phyloP scores from a whole-genome alignment of 2,329 filamentous ascomycete species.

The Cladosporium sp. region DNA sequence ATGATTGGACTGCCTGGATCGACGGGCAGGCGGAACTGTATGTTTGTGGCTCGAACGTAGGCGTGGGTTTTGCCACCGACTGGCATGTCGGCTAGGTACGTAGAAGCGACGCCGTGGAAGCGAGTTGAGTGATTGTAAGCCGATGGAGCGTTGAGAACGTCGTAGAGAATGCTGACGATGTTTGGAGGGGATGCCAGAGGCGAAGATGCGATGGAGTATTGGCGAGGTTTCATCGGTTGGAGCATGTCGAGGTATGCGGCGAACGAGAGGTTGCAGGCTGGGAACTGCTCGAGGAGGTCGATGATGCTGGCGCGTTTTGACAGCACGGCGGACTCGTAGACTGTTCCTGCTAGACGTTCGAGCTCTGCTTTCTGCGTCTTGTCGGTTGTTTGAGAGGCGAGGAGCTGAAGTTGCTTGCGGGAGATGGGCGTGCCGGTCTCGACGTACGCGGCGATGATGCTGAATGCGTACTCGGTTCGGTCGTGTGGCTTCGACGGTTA shows the following conservation, averaged over 20 bases:
- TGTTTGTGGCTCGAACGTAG: slow-evolving; percentile 38
- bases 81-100: slow-evolving; percentile 39
- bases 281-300: slow-evolving; percentile 66
- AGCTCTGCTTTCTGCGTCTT: slow-evolving; percentile 42
- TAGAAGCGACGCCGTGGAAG: slow-evolving; percentile 43
- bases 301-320: slow-evolving; percentile 46
- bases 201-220: slow-evolving; percentile 31
- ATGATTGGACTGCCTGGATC: slow-evolving; percentile 49
- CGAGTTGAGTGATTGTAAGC: slow-evolving; percentile 18
- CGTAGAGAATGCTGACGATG: slow-evolving; percentile 59
- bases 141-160: slow-evolving; percentile 43
- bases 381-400: slow-evolving; percentile 31
- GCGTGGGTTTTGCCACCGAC: slow-evolving; percentile 42
- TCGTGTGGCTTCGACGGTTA: slow-evolving; percentile 48
- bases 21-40: slow-evolving; percentile 44
- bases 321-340: slow-evolving; percentile 54
- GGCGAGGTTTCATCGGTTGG: slow-evolving; percentile 27
- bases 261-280: slow-evolving; percentile 60
- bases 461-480: slow-evolving; percentile 9
- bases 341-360: slow-evolving; percentile 44
- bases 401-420: slow-evolving; percentile 38
- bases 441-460: slow-evolving; percentile 65
- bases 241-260: slow-evolving; percentile 48
- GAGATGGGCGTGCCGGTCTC: slow-evolving; percentile 68
- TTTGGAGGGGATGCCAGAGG: slow-evolving; percentile 20